Evolutionary conservation across 441 rosid genomes (phyloP).

Genomic region (Pelargonium australe): DNA sequence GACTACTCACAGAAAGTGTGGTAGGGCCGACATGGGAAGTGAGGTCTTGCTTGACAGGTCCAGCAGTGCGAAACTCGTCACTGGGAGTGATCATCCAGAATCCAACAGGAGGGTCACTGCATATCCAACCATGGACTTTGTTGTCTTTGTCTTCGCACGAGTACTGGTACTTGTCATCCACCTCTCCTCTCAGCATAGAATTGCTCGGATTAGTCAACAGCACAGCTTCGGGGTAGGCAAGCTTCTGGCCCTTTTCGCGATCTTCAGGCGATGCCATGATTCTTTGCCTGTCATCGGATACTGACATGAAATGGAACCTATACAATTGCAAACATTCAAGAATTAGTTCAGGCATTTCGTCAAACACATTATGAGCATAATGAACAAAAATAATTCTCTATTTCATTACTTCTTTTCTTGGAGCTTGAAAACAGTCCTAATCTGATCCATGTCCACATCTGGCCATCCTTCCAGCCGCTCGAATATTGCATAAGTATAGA

Average conservation of each 20-base stretch:
- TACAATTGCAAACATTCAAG: neutral
- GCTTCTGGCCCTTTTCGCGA: slow-evolving; percentile 20
- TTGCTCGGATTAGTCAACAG: slow-evolving; percentile 19
- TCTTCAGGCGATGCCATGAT: slow-evolving; percentile 22
- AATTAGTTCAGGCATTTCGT: neutral
- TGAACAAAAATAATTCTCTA: neutral
- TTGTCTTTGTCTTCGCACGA: slow-evolving; percentile 60
- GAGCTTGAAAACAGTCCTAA: slow-evolving; percentile 73
- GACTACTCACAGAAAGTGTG: slow-evolving; percentile 52
- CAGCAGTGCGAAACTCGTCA: slow-evolving; percentile 68
- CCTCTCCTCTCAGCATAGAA: slow-evolving; percentile 35
- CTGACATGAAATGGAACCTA: slow-evolving; percentile 25
- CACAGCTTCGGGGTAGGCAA: slow-evolving; percentile 26
- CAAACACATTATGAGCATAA: neutral
- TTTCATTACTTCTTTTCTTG: slow-evolving; percentile 72
- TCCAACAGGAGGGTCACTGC: slow-evolving; percentile 54
- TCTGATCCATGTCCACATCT: slow-evolving; percentile 60
- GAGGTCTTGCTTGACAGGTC: slow-evolving; percentile 65
- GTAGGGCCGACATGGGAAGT: slow-evolving; percentile 78
- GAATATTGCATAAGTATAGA: slow-evolving; percentile 65
- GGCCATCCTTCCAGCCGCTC: slow-evolving; percentile 76
- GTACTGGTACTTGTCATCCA: slow-evolving; percentile 72
- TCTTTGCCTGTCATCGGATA: slow-evolving; percentile 25
- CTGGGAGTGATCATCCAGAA: slow-evolving; percentile 75
- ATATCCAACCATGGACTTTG: slow-evolving; percentile 71